Conservation (phyloP, 176 grass and related monocot species). For the Zea luxurians region DNA sequence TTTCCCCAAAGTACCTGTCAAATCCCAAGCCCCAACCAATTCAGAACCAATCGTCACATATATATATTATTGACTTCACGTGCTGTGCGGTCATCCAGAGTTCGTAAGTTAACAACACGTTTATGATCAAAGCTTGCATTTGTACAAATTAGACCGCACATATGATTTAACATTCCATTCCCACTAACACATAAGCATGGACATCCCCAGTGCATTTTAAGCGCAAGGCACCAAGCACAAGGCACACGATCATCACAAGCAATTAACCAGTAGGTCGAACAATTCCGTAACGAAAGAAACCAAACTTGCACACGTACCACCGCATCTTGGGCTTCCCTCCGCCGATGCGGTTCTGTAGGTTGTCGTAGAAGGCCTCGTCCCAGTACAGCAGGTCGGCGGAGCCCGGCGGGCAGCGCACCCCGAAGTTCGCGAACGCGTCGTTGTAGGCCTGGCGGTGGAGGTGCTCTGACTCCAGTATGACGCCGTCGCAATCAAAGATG, state of each 20-base stretch:
- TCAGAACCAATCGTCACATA: slow-evolving; percentile 31
- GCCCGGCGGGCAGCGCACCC: slow-evolving; percentile 56
- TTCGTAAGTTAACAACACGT: background rate
- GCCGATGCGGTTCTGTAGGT: slow-evolving; percentile 81
- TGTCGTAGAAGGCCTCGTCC: slow-evolving; percentile 79
- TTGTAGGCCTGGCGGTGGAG: slow-evolving; percentile 97
- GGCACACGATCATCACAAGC: background rate
- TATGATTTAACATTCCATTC: background rate
- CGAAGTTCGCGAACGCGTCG: slow-evolving; percentile 82
- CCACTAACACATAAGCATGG: background rate
- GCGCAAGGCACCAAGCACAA: slow-evolving; percentile 9
- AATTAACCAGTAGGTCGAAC: background rate
- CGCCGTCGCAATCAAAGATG: slow-evolving; percentile 96
- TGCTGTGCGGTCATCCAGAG: background rate
- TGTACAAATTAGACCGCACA: background rate
- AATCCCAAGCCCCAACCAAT: slow-evolving; percentile 20
- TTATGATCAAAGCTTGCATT: background rate
- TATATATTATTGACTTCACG: too few relatives aligned
- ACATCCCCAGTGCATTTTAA: background rate
- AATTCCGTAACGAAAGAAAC: background rate
- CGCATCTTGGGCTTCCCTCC: slow-evolving; percentile 98
- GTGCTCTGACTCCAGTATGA: slow-evolving; percentile 94
- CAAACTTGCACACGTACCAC: slow-evolving; percentile 51
- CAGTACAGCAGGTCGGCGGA: slow-evolving; percentile 57
- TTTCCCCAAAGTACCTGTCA: slow-evolving; percentile 81